phyloP scores from a whole-genome alignment of 78 protist genomes.

The Fonticula alba region DNA sequence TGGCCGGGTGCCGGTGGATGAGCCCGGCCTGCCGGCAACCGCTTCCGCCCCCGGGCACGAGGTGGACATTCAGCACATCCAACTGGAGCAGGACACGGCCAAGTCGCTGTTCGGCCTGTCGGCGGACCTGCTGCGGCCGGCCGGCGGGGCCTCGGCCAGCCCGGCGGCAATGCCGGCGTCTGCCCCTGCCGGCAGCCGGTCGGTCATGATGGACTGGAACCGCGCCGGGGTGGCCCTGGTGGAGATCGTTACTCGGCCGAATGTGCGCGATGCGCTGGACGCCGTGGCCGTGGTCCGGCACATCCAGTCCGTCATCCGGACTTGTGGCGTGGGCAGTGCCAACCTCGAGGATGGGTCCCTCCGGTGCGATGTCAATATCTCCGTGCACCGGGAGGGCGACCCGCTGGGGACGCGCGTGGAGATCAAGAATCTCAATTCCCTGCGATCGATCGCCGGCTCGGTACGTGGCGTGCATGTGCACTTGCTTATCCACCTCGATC shows the following conservation, averaged over 20 bases:
- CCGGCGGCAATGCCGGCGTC: no score
- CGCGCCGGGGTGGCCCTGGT: conserved; percentile 18
- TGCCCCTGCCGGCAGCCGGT: no score
- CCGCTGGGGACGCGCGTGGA: conserved; percentile 6
- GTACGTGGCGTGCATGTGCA: no score
- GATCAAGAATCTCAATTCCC: conserved; percentile 9
- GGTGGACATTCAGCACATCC: no score
- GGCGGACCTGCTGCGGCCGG: no score
- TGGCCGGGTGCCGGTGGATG: neutral
- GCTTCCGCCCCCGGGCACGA: neutral
- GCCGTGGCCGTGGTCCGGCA: neutral
- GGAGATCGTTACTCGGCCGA: conserved; percentile 14
- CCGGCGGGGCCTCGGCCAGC: no score
- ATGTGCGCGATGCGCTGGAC: neutral
- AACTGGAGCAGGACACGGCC: conserved; percentile 8
- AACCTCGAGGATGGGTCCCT: conserved; percentile 21
- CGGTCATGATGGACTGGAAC: conserved; percentile 13
- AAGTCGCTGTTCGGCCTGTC: conserved; percentile 7
- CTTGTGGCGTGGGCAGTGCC: conserved; percentile 3
- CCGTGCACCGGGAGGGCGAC: neutral
- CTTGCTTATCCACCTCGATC: no score
- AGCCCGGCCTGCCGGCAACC: neutral
- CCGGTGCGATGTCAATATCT: conserved; percentile 13
- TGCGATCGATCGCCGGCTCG: neutral
- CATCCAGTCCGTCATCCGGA: neutral